Evolutionary conservation across 75 land plant species (phyloP).

Genomic region (Isoetes taiwanensis): DNA sequence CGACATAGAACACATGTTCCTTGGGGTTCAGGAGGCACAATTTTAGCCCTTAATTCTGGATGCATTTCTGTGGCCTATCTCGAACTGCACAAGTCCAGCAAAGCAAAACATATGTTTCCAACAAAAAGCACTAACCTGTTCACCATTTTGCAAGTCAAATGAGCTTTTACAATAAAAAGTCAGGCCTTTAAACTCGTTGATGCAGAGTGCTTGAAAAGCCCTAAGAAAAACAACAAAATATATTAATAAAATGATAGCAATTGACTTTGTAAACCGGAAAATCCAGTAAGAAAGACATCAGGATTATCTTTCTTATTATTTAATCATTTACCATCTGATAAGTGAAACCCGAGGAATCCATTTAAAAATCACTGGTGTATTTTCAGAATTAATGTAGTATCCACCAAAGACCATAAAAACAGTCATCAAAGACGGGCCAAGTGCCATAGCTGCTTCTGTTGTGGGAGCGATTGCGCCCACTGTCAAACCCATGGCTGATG

Average conservation of each 20-base stretch:
- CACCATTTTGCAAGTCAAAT: conserved; percentile 75
- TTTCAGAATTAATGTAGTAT: conserved; percentile 92
- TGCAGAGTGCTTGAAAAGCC: conserved; percentile 94
- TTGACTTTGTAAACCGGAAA: no score
- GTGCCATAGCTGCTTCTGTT: conserved; percentile 95
- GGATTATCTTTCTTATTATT: no score
- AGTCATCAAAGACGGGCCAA: conserved; percentile 98
- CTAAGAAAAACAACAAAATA: no score
- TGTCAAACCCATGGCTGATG: conserved; percentile 98
- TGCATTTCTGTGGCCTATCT: no score
- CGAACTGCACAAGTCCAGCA: no score
- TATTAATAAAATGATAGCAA: no score
- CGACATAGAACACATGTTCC: no score
- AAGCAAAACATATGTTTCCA: no score
- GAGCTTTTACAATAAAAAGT: conserved; percentile 63
- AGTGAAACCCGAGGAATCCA: conserved; percentile 96
- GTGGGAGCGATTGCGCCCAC: conserved; percentile 98
- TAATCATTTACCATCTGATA: conserved; percentile 87
- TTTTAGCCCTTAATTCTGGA: no score
- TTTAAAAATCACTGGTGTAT: conserved; percentile 77
- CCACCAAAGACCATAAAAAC: conserved; percentile 98
- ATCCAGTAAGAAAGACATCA: no score
- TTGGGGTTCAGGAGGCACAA: no score
- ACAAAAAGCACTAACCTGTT: conserved; percentile 50
- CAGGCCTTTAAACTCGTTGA: conserved; percentile 87